Conservation (phyloP, 306 rosid genomes). For the Acacia confusa region DNA sequence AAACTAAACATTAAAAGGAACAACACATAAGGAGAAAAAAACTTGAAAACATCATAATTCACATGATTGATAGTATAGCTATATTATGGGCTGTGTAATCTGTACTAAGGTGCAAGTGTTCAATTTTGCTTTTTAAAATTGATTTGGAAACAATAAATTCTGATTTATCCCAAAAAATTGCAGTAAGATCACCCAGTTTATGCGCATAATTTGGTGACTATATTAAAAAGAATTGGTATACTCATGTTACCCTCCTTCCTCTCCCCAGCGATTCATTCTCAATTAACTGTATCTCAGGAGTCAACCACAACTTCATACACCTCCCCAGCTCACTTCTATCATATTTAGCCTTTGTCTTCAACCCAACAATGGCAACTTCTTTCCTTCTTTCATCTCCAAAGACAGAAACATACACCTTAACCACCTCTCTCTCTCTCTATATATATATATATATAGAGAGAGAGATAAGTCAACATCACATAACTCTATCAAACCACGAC, state of each 20-base stretch:
- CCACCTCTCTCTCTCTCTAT: no score
- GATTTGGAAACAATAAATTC: neutral
- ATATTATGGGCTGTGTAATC: neutral
- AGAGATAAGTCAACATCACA: neutral
- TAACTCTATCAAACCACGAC: neutral
- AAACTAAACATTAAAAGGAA: neutral
- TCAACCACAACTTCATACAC: slow-evolving; percentile 85
- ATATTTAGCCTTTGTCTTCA: slow-evolving; percentile 88
- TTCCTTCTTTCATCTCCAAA: slow-evolving; percentile 94
- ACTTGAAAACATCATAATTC: neutral
- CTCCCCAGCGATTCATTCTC: slow-evolving; percentile 88
- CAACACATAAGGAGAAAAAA: neutral
- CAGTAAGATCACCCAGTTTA: neutral
- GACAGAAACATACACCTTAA: slow-evolving; percentile 86
- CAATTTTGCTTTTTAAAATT: neutral
- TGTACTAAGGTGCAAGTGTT: neutral
- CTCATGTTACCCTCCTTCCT: slow-evolving; percentile 84
- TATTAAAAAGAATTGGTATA: neutral
- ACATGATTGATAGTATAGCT: neutral
- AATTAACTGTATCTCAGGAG: slow-evolving; percentile 87
- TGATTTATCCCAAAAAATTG: neutral
- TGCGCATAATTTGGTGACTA: neutral
- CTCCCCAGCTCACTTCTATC: slow-evolving; percentile 77
- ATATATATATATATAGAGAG: slow-evolving; percentile 16
- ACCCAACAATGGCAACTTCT: slow-evolving; percentile 84